Percentiles rank a stretch among this genome's conserved stretches.
phyloP scores from a whole-genome alignment of 164 flowering plant species.

The Houttuynia cordata region DNA sequence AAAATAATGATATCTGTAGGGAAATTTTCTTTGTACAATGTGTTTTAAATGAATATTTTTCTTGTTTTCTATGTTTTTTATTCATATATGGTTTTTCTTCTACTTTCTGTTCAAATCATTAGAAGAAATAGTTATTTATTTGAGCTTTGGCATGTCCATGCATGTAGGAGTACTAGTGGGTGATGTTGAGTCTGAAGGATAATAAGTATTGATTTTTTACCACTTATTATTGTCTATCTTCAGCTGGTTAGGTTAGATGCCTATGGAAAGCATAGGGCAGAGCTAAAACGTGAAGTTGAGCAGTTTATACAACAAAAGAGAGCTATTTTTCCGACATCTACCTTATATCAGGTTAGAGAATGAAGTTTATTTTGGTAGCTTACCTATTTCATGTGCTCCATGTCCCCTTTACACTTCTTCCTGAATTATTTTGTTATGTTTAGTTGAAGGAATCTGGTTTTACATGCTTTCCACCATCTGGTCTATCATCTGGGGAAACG shows the following conservation, averaged over 20 bases:
- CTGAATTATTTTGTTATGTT: neutral
- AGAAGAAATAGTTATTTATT: neutral
- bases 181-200: neutral
- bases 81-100: neutral
- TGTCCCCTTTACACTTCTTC: neutral
- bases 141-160: neutral
- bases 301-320: constrained; percentile 1
- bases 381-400: neutral
- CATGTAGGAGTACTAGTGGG: neutral
- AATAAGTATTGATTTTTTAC: neutral
- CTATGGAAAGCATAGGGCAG: neutral
- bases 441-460: neutral
- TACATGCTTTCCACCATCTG: neutral
- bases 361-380: neutral
- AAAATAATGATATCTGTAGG: neutral
- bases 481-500: neutral
- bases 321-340: neutral
- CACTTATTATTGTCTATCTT: neutral
- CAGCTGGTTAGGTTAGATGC: neutral
- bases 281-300: neutral
- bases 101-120: too few relatives aligned
- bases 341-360: neutral
- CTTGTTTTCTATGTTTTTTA: too few relatives aligned
- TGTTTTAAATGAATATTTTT: too few relatives aligned
- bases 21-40: neutral